Base-by-base conservation (phyloP, 495 filamentous ascomycete species). In the Penicillium salamii region DNA sequence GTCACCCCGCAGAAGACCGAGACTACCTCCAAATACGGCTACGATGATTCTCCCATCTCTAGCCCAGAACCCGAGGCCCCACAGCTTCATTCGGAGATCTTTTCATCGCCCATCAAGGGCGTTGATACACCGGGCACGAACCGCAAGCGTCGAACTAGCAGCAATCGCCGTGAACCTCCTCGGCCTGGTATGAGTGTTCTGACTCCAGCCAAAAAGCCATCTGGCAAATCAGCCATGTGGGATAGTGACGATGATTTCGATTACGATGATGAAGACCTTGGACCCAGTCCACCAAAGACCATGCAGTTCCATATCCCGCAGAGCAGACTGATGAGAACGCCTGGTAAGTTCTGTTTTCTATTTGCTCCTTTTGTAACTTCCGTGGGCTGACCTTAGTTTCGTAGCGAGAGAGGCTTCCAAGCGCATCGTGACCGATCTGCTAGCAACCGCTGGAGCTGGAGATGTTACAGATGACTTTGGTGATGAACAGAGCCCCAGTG, bases 291-390 rank as follows among this genome's bases (percentile, higher is more conserved):
- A 29, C 93, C 93, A 0, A 96, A 96, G 71, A 99, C 93, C 20
- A 96, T 99, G 66, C 91, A 96, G 61, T 99, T 99, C 62, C 87
- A 90, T 58, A 75, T 99, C 49, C 91, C 91, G 47, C 87, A 90
- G 59, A 87, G 84, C 40, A 83, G 88, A 53, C 67, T 99, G 26
- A 68, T 99, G 71, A 90, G 93, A 57, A 99, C 93, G 19, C 93
- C 93, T 49, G 90, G 90, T 89, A 75, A 59, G 80, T 74, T 38
- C 52, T 36, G n/a, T n/a, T 41, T 24, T 44, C 11, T 7, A 2
- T 33, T 21, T 21, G 6, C 15, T 9, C 29, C 18, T 38, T 12
- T 11, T 29, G 20, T 15, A 21, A 9, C 3, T 24, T 23, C 1
- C 7, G 33, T 32, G 23, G n/a, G 5, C 28, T 42, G 46, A 50